Evolutionary conservation across 1,284 basidiomycete genomes (phyloP), one percentile per base, ranked within the genome.

Genomic region (Ustanciosporium gigantosporum): DNA sequence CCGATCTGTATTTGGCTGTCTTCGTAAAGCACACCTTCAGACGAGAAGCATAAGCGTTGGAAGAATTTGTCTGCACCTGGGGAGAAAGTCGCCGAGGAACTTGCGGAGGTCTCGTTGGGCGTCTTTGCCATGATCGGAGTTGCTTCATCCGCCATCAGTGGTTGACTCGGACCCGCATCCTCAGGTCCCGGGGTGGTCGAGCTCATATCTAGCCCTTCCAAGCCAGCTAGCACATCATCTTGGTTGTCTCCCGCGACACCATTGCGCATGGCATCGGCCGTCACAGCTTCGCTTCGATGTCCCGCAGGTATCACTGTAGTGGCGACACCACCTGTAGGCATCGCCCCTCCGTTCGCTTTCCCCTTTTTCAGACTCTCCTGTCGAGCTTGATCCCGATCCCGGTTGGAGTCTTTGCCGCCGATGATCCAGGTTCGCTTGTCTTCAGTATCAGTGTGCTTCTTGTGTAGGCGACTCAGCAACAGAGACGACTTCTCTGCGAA

Each of bases 401-500:
- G 79, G 71, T 94, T 95, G 36, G 89, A 86, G 61, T 93, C 90
- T 79, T 90, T 91, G 23, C 91, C 90, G 4, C 93, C 93, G 70
- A 95, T 91, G 48, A 94, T 82, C 93, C 94, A 97, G 2, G 89
- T 94, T 37, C 92, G 83, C 80, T 94, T 94, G 78, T 95, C 92
- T 27, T 70, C 74, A 5, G 73, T 75, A 70, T 92, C 89, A 4
- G 87, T 88, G 31, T 90, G 88, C 76, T 93, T 93, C 70, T 86
- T 87, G 73, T 94, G 90, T 31, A 97, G 80, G 29, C 91, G 84
- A 49, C 84, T 88, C 31, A 95, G 81, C 15, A 98, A 83, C 6
- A 93, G 47, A 11, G 70, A 96, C 66, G 91, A 89, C 41, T 93
- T 86, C 47, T 95, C 89, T 2, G 93, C 91, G 83, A 96, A 99